A percentile compares a stretch with the other conserved stretches of the same genome.
phyloP scores from a whole-genome alignment of 371 early-diverging fungal genomes.

The Mortierella sp. region DNA sequence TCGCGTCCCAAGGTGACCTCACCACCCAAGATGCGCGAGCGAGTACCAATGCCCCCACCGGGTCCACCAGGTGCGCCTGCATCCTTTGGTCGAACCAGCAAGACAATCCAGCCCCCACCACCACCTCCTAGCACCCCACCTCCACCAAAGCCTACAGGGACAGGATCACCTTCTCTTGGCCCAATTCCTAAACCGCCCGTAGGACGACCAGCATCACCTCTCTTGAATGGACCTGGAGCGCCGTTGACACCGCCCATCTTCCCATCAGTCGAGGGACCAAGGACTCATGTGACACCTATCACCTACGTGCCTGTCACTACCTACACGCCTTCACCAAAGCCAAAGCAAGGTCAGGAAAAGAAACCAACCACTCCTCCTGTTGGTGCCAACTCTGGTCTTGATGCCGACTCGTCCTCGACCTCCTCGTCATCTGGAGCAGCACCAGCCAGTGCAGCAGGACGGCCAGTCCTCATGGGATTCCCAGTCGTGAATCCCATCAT shows the following conservation, averaged over 20 bases:
- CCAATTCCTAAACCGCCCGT: constrained; percentile 26
- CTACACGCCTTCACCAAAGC: constrained; percentile 22
- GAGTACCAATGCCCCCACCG: no score
- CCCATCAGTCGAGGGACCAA: constrained; percentile 8
- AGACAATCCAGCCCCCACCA: constrained; percentile 23
- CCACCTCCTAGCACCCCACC: constrained; percentile 25
- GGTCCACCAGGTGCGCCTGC: constrained; percentile 5
- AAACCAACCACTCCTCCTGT: background rate
- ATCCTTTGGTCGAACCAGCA: constrained; percentile 16
- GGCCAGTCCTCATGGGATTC: constrained; percentile 31
- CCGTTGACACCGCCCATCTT: background rate
- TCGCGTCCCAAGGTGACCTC: constrained; percentile 21
- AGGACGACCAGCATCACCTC: constrained; percentile 26
- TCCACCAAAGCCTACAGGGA: constrained; percentile 18
- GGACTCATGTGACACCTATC: constrained; percentile 32
- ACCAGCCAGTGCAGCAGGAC: constrained; percentile 11
- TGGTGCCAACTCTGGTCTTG: constrained; percentile 9
- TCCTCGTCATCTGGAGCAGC: constrained; percentile 16
- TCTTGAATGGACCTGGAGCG: constrained; percentile 4
- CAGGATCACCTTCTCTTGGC: constrained; percentile 23
- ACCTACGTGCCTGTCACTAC: constrained; percentile 34
- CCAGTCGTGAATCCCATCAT: constrained; percentile 30
- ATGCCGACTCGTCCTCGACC: constrained; percentile 16
- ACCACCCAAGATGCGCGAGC: constrained; percentile 14
- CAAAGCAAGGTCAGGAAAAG: constrained; percentile 20